phyloP scores from a whole-genome alignment of 176 grass and related monocot species.

The Cymbopogon citratus region DNA sequence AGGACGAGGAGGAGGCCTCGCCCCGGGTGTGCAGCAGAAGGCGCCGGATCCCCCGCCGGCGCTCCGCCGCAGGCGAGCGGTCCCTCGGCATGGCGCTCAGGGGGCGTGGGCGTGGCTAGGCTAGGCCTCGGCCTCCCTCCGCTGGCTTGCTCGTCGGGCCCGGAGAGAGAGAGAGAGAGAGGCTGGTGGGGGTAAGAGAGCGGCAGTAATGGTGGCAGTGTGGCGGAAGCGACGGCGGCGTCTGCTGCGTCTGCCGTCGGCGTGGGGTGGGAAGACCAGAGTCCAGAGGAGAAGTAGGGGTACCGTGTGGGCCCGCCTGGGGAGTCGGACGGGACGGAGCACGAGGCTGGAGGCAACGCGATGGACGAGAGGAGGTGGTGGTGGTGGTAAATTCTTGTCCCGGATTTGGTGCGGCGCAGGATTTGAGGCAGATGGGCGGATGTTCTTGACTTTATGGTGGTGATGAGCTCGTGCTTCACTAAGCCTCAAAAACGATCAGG shows the following conservation, averaged over 20 bases:
- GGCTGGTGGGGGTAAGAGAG: not conserved
- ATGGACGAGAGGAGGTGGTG: no score
- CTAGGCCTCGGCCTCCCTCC: not conserved
- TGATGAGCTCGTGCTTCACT: no score
- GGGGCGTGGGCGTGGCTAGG: not conserved
- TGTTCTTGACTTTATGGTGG: not conserved
- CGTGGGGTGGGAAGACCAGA: not conserved
- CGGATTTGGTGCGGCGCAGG: slow-evolving; percentile 29
- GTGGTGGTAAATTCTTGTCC: slow-evolving; percentile 41
- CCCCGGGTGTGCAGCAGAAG: slow-evolving; percentile 28
- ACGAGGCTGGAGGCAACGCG: not conserved
- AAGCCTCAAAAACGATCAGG: not conserved
- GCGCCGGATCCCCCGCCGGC: slow-evolving; percentile 45
- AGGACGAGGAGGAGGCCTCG: not conserved
- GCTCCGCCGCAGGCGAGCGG: slow-evolving; percentile 36
- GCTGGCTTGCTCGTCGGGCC: not conserved
- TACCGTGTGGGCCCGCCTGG: no score
- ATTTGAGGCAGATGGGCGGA: slow-evolving; percentile 24
- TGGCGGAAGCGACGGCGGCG: not conserved
- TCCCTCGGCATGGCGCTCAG: slow-evolving; percentile 18
- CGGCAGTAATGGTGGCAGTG: slow-evolving; percentile 33
- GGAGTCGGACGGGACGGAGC: not conserved
- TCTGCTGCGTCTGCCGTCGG: not conserved
- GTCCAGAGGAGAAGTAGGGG: no score
- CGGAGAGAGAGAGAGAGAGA: not conserved